phyloP scores from a whole-genome alignment of 2,329 filamentous ascomycete genomes.

The Fusarium duplospermum region DNA sequence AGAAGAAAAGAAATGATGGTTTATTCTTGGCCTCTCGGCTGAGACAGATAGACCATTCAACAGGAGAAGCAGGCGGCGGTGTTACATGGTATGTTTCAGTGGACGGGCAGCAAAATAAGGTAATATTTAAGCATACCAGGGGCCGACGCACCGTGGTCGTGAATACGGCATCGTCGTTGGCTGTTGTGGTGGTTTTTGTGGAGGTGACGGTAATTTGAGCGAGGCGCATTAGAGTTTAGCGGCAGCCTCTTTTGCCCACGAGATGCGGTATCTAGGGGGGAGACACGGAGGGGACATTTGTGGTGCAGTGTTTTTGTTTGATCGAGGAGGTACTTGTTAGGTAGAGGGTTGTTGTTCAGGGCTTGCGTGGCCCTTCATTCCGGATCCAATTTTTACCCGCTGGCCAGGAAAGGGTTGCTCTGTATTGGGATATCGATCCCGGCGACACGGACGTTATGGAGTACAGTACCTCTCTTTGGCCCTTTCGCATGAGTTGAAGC shows the following conservation, averaged over 20 bases:
- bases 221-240: conserved; percentile 42
- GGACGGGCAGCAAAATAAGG: conserved; percentile 37
- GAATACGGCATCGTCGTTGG: conserved; percentile 11
- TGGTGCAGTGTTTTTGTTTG: too few species aligned
- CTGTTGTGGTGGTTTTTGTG: not conserved
- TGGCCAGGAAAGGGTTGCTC: not conserved
- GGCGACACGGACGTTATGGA: not conserved
- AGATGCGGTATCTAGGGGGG: not conserved
- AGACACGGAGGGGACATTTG: not conserved
- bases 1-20: not conserved
- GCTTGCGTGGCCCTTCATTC: conserved; percentile 29
- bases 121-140: conserved; percentile 47
- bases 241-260: conserved; percentile 6
- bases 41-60: not conserved
- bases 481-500: not conserved
- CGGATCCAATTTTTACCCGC: not conserved
- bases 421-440: not conserved
- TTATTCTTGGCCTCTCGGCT: not conserved
- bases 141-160: conserved; percentile 3
- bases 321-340: not conserved
- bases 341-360: conserved; percentile 9
- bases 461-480: not conserved
- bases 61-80: not conserved
- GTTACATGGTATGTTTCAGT: conserved; percentile 28
- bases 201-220: conserved; percentile 16